Conservation (phyloP, 768 basidiomycete genomes). For the Russula dissimulans region DNA sequence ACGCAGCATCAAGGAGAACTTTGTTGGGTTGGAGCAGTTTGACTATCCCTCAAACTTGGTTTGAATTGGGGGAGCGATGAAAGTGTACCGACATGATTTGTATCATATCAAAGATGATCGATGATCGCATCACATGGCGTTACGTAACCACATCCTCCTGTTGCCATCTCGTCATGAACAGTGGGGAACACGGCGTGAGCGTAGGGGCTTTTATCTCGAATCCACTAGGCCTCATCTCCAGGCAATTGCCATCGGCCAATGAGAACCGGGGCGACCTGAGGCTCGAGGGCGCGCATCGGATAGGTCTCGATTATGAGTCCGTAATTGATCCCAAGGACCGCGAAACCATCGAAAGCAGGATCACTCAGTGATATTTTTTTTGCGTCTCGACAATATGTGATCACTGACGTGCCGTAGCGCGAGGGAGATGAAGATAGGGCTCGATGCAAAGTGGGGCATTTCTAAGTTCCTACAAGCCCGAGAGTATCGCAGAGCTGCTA, state of each 20-base stretch:
- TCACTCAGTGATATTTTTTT: not conserved
- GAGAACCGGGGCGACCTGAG: not conserved
- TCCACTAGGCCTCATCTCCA: not conserved
- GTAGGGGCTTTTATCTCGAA: not conserved
- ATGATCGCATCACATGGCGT: no score
- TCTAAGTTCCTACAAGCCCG: not conserved
- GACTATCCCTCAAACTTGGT: slow-evolving; percentile 81
- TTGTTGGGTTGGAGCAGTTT: slow-evolving; percentile 73
- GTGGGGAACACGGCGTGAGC: no score
- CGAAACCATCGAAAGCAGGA: not conserved
- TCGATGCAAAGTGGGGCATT: not conserved
- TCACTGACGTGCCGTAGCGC: not conserved
- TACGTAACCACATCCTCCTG: no score
- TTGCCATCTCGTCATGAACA: no score
- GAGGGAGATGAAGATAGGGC: not conserved
- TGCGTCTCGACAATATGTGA: not conserved
- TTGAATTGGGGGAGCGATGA: slow-evolving; percentile 25
- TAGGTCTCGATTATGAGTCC: not conserved
- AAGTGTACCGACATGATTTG: no score
- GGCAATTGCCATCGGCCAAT: not conserved
- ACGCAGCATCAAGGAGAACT: slow-evolving; percentile 96
- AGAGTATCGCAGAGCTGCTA: slow-evolving; percentile 4
- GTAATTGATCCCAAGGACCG: not conserved
- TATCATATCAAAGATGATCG: no score
- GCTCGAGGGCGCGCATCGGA: not conserved